A percentile compares a stretch with the other conserved stretches of the same genome.
These are phyloP conservation scores for Clavariopsis aquatica DNA, from an alignment of 495 filamentous ascomycete genomes.

Conservation along the genomic window DNA sequence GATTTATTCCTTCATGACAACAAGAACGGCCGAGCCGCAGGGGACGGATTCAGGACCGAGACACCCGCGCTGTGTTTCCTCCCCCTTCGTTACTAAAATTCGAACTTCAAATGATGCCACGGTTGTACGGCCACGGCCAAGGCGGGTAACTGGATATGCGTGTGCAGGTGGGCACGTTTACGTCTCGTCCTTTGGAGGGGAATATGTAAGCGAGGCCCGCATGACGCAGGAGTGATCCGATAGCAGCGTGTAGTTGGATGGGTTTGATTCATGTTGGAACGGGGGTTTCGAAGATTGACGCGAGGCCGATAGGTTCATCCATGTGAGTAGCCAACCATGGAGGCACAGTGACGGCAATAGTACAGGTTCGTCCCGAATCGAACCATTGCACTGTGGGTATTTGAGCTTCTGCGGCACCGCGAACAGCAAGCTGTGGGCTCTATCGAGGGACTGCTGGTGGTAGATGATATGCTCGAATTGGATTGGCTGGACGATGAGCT, in stretches of 20 bases:
- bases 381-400: conserved; percentile 23
- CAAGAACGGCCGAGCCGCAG: no score
- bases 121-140: no score
- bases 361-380: conserved; percentile 36
- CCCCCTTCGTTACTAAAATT: no score
- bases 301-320: background rate
- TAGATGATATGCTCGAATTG: background rate
- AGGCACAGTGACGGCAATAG: conserved; percentile 39
- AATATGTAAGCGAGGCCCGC: background rate
- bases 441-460: background rate
- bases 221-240: background rate
- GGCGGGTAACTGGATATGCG: background rate
- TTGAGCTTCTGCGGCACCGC: conserved; percentile 33
- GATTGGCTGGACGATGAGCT: conserved; percentile 10
- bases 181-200: background rate
- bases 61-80: no score
- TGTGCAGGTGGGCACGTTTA: background rate
- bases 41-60: no score
- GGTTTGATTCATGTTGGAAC: no score
- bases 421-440: conserved; percentile 29
- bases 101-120: no score
- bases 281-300: no score
- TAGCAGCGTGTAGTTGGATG: background rate
- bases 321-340: conserved; percentile 32
- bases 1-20: no score